These are phyloP conservation scores for Flaveria floridana DNA, from an alignment of 140 eudicot genomes.

Conservation along the genomic window DNA sequence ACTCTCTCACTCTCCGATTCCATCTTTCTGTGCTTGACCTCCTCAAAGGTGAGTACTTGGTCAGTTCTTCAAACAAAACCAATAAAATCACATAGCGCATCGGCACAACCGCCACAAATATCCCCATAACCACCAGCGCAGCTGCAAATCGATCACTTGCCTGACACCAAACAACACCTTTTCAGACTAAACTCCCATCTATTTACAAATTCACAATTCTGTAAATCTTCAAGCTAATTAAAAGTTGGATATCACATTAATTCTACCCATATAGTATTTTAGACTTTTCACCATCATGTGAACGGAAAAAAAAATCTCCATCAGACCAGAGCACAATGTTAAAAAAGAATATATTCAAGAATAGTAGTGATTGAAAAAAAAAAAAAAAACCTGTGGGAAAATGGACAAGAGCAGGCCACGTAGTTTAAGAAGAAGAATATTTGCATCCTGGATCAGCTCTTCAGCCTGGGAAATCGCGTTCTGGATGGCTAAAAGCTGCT, in stretches of 20 bases:
- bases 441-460: slow-evolving; percentile 80
- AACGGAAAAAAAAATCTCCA: too few species aligned
- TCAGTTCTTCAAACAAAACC: slow-evolving; percentile 60
- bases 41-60: slow-evolving; percentile 71
- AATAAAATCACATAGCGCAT: slow-evolving; percentile 42
- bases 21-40: slow-evolving; percentile 65
- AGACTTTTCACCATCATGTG: too few species aligned
- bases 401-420: slow-evolving; percentile 77
- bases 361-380: background rate
- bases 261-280: too few species aligned
- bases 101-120: slow-evolving; percentile 57
- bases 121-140: slow-evolving; percentile 45
- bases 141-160: slow-evolving; percentile 70
- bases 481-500: slow-evolving; percentile 87
- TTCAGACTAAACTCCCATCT: background rate
- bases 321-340: too few species aligned
- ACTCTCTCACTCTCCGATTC: slow-evolving; percentile 71
- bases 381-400: slow-evolving; percentile 69
- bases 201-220: background rate
- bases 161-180: slow-evolving; percentile 33
- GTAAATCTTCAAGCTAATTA: too few species aligned
- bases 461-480: slow-evolving; percentile 82
- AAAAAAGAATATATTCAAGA: background rate
- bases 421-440: slow-evolving; percentile 68
- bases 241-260: too few species aligned